phyloP scores from a whole-genome alignment of 106 monocot species.

The Alisma plantagoaquatica region DNA sequence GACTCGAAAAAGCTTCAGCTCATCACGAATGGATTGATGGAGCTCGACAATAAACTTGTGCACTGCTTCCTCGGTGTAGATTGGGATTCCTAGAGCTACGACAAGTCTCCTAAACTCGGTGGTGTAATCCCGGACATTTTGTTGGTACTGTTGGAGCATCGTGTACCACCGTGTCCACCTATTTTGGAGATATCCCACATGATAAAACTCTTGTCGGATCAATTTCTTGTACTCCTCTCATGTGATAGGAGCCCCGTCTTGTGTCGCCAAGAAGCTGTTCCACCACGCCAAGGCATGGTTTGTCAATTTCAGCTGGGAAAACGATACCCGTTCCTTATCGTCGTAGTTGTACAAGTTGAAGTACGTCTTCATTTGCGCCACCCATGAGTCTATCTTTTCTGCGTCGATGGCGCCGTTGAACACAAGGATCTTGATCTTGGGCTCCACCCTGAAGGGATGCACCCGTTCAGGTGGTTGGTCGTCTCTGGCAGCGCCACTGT shows the following conservation, averaged over 20 bases:
- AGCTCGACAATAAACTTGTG: background rate
- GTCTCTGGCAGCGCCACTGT: background rate
- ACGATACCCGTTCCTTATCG: background rate
- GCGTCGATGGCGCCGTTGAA: background rate
- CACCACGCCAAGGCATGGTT: slow-evolving; percentile 2
- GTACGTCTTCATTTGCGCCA: background rate
- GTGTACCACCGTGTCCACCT: background rate
- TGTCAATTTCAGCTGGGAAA: background rate
- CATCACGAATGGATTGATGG: background rate
- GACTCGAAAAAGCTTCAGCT: background rate
- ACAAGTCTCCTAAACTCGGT: background rate
- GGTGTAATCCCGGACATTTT: background rate
- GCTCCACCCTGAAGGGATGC: background rate
- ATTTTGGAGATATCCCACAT: background rate
- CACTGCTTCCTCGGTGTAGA: background rate
- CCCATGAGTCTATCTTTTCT: background rate
- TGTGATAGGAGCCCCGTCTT: background rate
- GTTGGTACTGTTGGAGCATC: background rate
- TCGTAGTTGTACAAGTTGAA: background rate
- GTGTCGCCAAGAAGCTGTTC: background rate
- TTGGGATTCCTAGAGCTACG: background rate
- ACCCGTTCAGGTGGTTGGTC: background rate
- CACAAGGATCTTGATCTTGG: background rate
- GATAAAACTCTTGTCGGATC: too few species aligned
- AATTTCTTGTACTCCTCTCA: background rate